Base-by-base conservation (phyloP, 1,284 basidiomycete genomes). In the Boletellus deceptivus region DNA sequence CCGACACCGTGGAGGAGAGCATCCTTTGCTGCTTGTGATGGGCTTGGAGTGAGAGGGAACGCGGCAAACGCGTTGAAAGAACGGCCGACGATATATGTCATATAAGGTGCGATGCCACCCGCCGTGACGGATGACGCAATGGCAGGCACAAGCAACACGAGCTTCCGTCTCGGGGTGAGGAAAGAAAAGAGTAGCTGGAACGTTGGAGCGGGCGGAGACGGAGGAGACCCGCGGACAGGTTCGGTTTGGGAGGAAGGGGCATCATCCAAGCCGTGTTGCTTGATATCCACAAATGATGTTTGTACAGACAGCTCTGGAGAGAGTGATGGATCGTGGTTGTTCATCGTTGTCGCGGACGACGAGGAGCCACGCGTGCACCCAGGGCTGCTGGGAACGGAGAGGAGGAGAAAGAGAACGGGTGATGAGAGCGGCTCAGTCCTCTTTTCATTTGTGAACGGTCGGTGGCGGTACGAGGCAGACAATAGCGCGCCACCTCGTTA, bases 31-130 rank as follows among this genome's bases (percentile, higher is more conserved):
- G 68, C 63, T 48, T 76, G 69, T 3, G 77, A 68, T 8, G 75
- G 77, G 52, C 72, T 72, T 42, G 72, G 72, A 54, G 64, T 71
- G 52, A 75, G 69, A n/a, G 78, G 78, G 60, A 82, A 85, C 0
- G 74, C 71, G 42, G 69, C 81, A 72, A 97, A 94, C 0, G 86
- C 78, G 59, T 90, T 80, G 72, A 98, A 97, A 6, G 86, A 84
- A 48, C 89, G 79, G 27, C 96, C 95, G 56, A 98, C 76, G 56
- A 96, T 82, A 48, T 83, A 79, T 6, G 96, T 95, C 93, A 98
- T 98, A 75, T 91, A 91, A 1, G 96, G 92, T 0, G 91, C 92
- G 34, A 98, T 77, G 34, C 85, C 81, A 39, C 93, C 91, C 0
- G 86, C 78, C 38, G 82, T 70, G 36, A 92, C 53, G 4, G 92